Evolutionary conservation across 2,329 filamentous ascomycete species (phyloP).

Genomic region (Talaromyces albobiverticillius): DNA sequence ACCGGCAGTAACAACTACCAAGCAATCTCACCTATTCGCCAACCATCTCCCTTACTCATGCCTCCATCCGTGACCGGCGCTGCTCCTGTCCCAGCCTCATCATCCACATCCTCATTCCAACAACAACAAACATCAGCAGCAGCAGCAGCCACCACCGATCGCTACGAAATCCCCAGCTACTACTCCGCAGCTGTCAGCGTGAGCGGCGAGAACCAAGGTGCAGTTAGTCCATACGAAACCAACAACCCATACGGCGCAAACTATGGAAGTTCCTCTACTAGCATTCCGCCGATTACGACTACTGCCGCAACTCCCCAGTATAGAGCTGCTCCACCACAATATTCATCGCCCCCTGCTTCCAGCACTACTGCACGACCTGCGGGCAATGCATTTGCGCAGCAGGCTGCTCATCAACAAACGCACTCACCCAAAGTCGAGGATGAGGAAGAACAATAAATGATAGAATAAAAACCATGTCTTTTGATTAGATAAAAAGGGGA

Average conservation of each 20-base stretch:
- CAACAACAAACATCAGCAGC: background rate
- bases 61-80: constrained; percentile 2
- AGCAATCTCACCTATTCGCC: background rate
- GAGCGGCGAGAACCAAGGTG: background rate
- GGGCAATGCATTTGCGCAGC: constrained; percentile 24
- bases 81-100: constrained; percentile 1
- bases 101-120: background rate
- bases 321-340: constrained; percentile 10
- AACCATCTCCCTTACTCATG: constrained; percentile 3
- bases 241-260: constrained; percentile 7
- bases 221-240: constrained; percentile 1
- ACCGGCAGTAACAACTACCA: background rate
- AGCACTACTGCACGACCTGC: background rate
- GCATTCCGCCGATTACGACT: background rate
- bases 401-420: constrained; percentile 10
- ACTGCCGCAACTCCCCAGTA: constrained; percentile 6
- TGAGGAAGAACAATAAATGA: constrained; percentile 2
- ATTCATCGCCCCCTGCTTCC: constrained; percentile 7
- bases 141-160: constrained; percentile 2
- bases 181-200: constrained; percentile 7
- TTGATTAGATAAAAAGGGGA: no score
- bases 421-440: constrained; percentile 2
- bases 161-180: constrained; percentile 16
- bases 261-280: constrained; percentile 3
- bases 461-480: background rate